Base-by-base conservation (phyloP, 139 green algal species). In the Trebouxia sp. region DNA sequence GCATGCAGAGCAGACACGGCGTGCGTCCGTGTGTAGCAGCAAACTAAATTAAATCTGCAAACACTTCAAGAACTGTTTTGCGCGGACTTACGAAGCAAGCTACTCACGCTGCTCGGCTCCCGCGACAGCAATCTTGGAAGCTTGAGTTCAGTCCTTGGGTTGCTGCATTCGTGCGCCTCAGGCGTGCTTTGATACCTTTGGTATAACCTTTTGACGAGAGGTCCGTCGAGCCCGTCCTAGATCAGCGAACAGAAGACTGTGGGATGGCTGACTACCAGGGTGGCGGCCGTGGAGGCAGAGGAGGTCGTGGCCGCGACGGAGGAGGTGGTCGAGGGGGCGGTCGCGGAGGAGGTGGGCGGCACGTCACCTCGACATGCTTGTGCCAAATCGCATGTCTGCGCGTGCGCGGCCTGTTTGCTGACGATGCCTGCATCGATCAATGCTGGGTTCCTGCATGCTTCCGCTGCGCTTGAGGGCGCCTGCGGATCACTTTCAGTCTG, bases 221-320 rank as follows among this genome's bases (percentile, higher is more conserved):
- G n/a, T n/a, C n/a, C n/a, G n/a, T n/a, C 62, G 62, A 72, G 62
- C 62, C 62, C 43, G 15, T 72, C 62, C 62, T 12, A 72, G 62
- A 72, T 72, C 62, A 72, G 62, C 62, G 32, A 72, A 22, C 32
- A 72, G 32, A 72, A 72, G 32, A 42, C 32, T 43, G 62, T 15
- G 28, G 62, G 62, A 72, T 72, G 62, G 62, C 62, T 43, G 62
- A 72, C 62, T 72, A 43, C 32, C 55, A 30, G n/a, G 24, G 12
- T 12, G 62, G 62, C 26, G 62, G 62, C 32, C 62, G 62, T 45
- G 62, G 62, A 45, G 62, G 62, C 20, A 43, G 62, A 72, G 62
- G 62, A 72, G 62, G 62, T 30, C 62, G 62, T 45, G 62, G 62
- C 12, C 62, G 62, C 43, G 62, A 72, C 20, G 62, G 35, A 41